Conservation (phyloP, 2,329 filamentous ascomycete species). For the Cercospora brassicicola region DNA sequence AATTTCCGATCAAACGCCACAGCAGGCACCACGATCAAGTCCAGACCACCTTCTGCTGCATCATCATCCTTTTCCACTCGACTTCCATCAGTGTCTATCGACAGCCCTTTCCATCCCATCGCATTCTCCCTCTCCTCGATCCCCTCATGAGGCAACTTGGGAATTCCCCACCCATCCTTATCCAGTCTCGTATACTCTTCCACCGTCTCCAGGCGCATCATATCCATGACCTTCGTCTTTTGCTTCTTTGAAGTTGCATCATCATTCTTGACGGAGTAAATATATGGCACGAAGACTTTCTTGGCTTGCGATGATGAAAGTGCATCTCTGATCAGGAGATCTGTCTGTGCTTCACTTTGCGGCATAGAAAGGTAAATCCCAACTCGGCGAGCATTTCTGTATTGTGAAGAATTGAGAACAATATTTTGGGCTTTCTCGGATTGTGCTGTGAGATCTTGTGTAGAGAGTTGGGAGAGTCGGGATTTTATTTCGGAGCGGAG, state of each 20-base stretch:
- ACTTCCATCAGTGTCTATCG: constrained; percentile 38
- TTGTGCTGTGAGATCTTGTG: constrained; percentile 65
- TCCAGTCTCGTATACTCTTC: constrained; percentile 75
- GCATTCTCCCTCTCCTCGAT: constrained; percentile 69
- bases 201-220: constrained; percentile 74
- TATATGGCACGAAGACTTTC: constrained; percentile 86
- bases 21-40: constrained; percentile 87
- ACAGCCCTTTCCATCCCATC: constrained; percentile 62
- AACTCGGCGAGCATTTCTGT: constrained; percentile 70
- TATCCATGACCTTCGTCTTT: constrained; percentile 79
- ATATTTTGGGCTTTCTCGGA: constrained; percentile 68
- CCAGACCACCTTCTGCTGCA: constrained; percentile 56
- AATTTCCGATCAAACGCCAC: constrained; percentile 82
- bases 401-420: constrained; percentile 69
- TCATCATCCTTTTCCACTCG: constrained; percentile 25
- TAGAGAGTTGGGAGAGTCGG: constrained; percentile 60
- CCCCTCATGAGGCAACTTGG: constrained; percentile 70
- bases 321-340: constrained; percentile 77
- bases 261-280: constrained; percentile 42
- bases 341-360: constrained; percentile 78
- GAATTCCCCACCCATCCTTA: constrained; percentile 89
- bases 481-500: constrained; percentile 70
- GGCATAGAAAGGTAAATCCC: constrained; percentile 96
- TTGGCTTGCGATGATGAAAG: constrained; percentile 66
- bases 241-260: constrained; percentile 3